phyloP scores from a whole-genome alignment of 768 basidiomycete species.

The Boletus barrowsii region DNA sequence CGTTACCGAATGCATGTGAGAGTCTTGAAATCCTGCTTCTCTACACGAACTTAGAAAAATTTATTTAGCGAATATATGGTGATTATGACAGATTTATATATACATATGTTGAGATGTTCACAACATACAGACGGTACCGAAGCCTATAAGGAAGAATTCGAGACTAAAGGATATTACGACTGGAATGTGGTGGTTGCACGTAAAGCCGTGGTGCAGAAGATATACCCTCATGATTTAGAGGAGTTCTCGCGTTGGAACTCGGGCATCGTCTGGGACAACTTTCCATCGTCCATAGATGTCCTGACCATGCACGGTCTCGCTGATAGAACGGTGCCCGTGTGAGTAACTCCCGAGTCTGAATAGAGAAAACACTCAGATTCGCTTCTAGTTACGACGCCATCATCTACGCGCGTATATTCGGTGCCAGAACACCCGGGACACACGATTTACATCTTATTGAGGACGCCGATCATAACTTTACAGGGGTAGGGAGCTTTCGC shows the following conservation, averaged over 20 bases:
- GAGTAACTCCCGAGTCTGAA: conserved; percentile 26
- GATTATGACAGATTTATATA: neutral
- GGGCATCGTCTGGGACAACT: conserved; percentile 62
- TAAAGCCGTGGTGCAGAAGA: conserved; percentile 47
- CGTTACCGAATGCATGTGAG: conserved; percentile 76
- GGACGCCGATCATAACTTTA: conserved; percentile 77
- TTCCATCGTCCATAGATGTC: conserved; percentile 63
- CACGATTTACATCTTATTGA: conserved; percentile 70
- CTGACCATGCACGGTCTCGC: conserved; percentile 74
- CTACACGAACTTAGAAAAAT: conserved; percentile 2
- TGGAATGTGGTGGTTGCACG: conserved; percentile 68
- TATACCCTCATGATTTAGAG: conserved; percentile 59
- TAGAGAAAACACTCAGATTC: neutral
- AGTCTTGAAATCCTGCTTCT: conserved; percentile 1
- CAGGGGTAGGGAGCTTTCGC: conserved; percentile 39
- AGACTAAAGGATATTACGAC: conserved; percentile 55
- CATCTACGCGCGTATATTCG: conserved; percentile 63
- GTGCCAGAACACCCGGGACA: conserved; percentile 58
- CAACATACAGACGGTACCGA: conserved; percentile 18
- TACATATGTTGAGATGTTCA: neutral
- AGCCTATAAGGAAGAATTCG: conserved; percentile 49
- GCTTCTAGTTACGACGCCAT: conserved; percentile 61
- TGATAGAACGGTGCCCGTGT: conserved; percentile 71
- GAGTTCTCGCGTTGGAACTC: conserved; percentile 65
- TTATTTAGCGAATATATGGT: conserved; percentile 29